A percentile compares a stretch with the other conserved stretches of the same genome.
These are phyloP conservation scores for Margaritispora aquatica DNA, from an alignment of 495 filamentous ascomycete genomes.

Conservation along the genomic window DNA sequence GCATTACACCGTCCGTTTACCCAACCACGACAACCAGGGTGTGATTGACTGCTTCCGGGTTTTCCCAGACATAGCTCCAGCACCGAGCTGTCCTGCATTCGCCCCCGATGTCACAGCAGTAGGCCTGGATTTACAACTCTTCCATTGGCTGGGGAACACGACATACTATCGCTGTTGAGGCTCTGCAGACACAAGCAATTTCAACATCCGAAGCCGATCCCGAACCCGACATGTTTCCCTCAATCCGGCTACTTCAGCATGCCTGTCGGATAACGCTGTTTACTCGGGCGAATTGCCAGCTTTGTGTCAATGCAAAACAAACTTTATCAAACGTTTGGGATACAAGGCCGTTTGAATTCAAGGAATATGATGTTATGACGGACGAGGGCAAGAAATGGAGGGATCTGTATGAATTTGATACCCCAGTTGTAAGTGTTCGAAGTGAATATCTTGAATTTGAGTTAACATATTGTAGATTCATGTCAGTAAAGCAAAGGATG, in stretches of 20 bases:
- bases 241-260: slow-evolving; percentile 30
- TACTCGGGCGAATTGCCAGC: slow-evolving; percentile 68
- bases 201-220: neutral
- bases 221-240: slow-evolving; percentile 15
- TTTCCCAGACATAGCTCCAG: neutral
- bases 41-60: neutral
- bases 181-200: neutral
- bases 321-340: slow-evolving; percentile 67
- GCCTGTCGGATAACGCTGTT: slow-evolving; percentile 74
- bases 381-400: slow-evolving; percentile 62
- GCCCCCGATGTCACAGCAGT: neutral
- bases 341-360: slow-evolving; percentile 62
- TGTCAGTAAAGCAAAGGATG: slow-evolving; percentile 41
- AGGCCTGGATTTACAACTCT: neutral
- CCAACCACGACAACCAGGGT: neutral
- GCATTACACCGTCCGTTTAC: neutral
- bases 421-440: slow-evolving; percentile 60
- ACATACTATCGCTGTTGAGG: too few species aligned
- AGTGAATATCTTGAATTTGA: neutral
- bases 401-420: slow-evolving; percentile 82
- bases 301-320: slow-evolving; percentile 71
- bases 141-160: too few species aligned
- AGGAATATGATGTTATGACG: slow-evolving; percentile 74
- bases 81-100: too few species aligned
- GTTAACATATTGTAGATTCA: slow-evolving; percentile 51